Percentiles rank a stretch among this genome's conserved stretches.
Conservation (phyloP, 1,284 basidiomycete genomes). For the Stygiomarasmius scandens region DNA sequence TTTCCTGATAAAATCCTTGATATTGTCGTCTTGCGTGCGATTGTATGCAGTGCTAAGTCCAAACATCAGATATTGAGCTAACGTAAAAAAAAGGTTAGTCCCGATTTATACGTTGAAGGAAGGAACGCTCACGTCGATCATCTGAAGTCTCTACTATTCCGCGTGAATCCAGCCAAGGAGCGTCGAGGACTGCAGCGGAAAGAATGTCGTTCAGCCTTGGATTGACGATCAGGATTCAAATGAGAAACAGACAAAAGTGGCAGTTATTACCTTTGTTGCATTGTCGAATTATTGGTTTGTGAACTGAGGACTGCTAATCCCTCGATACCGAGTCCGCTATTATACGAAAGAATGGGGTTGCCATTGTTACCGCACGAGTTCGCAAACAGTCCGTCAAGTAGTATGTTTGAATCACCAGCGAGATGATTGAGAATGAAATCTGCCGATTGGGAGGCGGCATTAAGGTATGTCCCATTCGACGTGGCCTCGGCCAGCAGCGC, state of each 20-base stretch:
- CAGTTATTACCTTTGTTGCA: background rate
- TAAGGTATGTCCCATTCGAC: conserved; percentile 2
- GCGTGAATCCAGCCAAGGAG: background rate
- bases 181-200: background rate
- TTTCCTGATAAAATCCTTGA: conserved; percentile 4
- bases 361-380: conserved; percentile 1
- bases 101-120: background rate
- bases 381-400: conserved; percentile 1
- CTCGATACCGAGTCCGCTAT: conserved; percentile 12
- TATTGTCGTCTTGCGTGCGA: conserved; percentile 9
- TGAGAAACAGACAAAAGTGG: too few relatives aligned
- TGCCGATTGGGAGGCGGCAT: conserved; percentile 4
- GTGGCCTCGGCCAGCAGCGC: conserved; percentile 10
- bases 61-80: background rate
- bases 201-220: conserved; percentile 10
- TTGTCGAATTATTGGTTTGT: background rate
- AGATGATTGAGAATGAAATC: conserved; percentile 8
- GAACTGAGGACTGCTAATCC: conserved; percentile 11
- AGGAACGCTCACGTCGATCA: background rate
- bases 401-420: background rate
- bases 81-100: background rate
- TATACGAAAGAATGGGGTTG: background rate
- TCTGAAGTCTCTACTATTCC: conserved; percentile 3
- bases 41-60: conserved; percentile 10
- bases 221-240: background rate